A percentile compares a stretch with the other conserved stretches of the same genome.
Conservation (phyloP, 176 grass and related monocot species). For the Hordeum vulgare region DNA sequence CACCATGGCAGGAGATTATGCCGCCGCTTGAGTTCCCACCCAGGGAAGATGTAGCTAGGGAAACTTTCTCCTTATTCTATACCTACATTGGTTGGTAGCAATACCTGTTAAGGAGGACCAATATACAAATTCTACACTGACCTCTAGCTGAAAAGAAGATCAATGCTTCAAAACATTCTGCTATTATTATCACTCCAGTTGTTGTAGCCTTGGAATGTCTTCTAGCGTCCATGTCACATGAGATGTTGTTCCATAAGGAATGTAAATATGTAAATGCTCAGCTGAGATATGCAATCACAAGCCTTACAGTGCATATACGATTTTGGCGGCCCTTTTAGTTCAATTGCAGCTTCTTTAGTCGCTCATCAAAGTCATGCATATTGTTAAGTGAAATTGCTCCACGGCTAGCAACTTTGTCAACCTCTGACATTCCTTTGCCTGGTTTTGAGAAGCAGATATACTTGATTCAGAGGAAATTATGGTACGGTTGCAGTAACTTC, state of each 20-base stretch:
- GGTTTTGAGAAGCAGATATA: constrained; percentile 32
- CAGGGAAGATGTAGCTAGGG: constrained; percentile 76
- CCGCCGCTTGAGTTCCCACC: constrained; percentile 93
- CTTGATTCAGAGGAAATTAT: constrained; percentile 45
- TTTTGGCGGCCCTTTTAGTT: constrained; percentile 80
- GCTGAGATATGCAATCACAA: constrained; percentile 63
- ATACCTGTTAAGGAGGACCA: constrained; percentile 67
- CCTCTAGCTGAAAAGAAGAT: constrained; percentile 71
- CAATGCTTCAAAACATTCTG: constrained; percentile 87
- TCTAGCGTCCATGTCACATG: constrained; percentile 74
- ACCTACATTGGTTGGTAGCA: constrained; percentile 76
- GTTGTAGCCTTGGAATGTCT: constrained; percentile 92
- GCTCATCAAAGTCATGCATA: constrained; percentile 70
- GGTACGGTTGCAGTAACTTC: constrained; percentile 60
- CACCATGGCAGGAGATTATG: constrained; percentile 61
- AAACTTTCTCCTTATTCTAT: constrained; percentile 67
- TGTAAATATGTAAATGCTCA: constrained; percentile 63
- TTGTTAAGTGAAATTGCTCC: constrained; percentile 82
- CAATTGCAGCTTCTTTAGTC: constrained; percentile 71
- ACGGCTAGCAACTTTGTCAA: constrained; percentile 57
- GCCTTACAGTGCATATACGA: constrained; percentile 42
- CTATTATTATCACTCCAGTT: constrained; percentile 92
- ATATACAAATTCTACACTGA: constrained; percentile 88
- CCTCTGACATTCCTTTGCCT: constrained; percentile 97
- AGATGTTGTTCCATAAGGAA: constrained; percentile 85